Conservation (phyloP, 768 basidiomycete species). For the Chalciporus sphaerocephalus region DNA sequence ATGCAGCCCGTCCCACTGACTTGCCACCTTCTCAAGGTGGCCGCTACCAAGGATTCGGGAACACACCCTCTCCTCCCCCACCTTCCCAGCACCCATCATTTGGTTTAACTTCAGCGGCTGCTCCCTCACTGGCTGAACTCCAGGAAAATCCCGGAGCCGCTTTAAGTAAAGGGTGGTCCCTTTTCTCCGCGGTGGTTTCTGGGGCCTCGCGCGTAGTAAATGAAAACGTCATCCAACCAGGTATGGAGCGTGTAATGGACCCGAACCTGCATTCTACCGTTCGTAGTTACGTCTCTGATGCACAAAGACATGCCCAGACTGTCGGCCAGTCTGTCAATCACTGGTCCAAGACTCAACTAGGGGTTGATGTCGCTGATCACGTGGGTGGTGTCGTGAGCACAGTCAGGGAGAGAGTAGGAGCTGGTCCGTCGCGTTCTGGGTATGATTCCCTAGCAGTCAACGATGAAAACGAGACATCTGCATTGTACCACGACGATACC, state of each 20-base stretch:
- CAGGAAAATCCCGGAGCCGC: slow-evolving; percentile 85
- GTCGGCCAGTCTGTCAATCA: slow-evolving; percentile 66
- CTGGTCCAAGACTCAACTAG: slow-evolving; percentile 72
- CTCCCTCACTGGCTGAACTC: slow-evolving; percentile 75
- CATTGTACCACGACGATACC: slow-evolving; percentile 55
- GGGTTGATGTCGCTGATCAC: slow-evolving; percentile 80
- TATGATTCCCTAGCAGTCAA: slow-evolving; percentile 46
- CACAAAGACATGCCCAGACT: slow-evolving; percentile 56
- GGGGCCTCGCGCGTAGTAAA: slow-evolving; percentile 76
- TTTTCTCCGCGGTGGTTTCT: slow-evolving; percentile 82
- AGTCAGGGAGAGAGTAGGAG: slow-evolving; percentile 54
- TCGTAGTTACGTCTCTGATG: slow-evolving; percentile 66
- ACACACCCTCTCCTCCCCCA: slow-evolving; percentile 59
- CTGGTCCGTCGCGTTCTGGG: slow-evolving; percentile 52
- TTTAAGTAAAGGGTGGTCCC: slow-evolving; percentile 90
- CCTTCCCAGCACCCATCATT: slow-evolving; percentile 60
- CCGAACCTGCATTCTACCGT: slow-evolving; percentile 75
- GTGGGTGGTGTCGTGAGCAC: slow-evolving; percentile 66
- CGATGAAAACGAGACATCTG: slow-evolving; percentile 54
- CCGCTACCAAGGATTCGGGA: slow-evolving; percentile 90
- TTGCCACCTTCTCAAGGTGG: slow-evolving; percentile 93
- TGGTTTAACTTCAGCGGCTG: slow-evolving; percentile 70
- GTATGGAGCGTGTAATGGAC: slow-evolving; percentile 75
- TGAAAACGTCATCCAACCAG: slow-evolving; percentile 88
- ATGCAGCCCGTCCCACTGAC: slow-evolving; percentile 70